Base-by-base conservation (phyloP, 2,329 filamentous ascomycete species). In the Venturia oleaginea region DNA sequence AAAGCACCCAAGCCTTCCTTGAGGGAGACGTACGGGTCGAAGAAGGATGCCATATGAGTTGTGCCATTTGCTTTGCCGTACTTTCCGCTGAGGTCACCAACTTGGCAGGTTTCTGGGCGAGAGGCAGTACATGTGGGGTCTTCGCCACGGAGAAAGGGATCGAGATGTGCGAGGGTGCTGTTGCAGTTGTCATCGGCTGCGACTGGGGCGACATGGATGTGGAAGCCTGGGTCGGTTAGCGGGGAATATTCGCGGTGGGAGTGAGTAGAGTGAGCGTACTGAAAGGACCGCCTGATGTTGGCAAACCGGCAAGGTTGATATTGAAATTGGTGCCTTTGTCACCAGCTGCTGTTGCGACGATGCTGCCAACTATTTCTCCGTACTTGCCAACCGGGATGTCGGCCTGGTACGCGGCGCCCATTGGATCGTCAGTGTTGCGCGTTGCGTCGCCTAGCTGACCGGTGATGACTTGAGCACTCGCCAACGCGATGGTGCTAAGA, bases 71-170 rank as follows among this genome's bases (percentile, higher is more conserved):
- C 78, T 30, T 64, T 80, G 67, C 88, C 88, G 70, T 88, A 79
- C 78, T 93, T 93, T 72, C 90, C 90, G 69, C 84, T 83, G 64
- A 92, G 79, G 73, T 93, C 90, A 68, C 90, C 90, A 13, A 90
- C 84, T 76, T 93, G 85, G 78, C 90, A 94, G 11, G 84, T 86
- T 67, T 83, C 75, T 8, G 86, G 86, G 7, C 77, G 71, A 11
- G 72, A 69, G 13, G 76, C 43, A 70, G 91, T 79, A 76, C 90
- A 93, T 5, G 81, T 70, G 4, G 85, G 78, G 1, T 75, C 75
- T 71, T 91, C 84, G 67, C 84, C 85, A 61, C 87, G 86, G 61
- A 80, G 72, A 73, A 81, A 90, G 22, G 90, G 89, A 71, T 92
- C 88, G 15, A 91, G 81, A 71, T 93, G 90, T 2, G 79, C 84